These are phyloP conservation scores for Penicillium alfredii DNA, from an alignment of 495 filamentous ascomycete species.

Conservation along the genomic window DNA sequence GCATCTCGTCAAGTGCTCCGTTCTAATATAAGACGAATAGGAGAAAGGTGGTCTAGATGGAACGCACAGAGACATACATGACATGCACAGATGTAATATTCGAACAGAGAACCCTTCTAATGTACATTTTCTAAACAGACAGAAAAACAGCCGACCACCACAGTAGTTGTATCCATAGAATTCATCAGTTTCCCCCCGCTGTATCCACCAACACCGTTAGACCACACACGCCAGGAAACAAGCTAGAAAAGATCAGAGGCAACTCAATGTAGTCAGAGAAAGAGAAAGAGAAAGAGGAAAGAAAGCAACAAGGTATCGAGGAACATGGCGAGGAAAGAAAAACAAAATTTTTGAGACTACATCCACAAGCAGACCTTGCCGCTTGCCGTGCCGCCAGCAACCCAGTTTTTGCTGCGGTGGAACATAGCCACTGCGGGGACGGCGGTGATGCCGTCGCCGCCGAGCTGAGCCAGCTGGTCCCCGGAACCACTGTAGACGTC, in stretches of 20 bases:
- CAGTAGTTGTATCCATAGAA: neutral
- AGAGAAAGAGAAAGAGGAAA: no score
- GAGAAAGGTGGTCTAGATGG: no score
- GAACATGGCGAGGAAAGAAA: no score
- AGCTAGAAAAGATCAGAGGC: neutral
- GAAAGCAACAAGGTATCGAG: neutral
- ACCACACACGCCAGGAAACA: neutral
- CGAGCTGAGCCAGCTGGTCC: slow-evolving; percentile 85
- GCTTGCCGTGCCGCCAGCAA: slow-evolving; percentile 85
- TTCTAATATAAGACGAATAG: no score
- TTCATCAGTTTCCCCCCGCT: no score
- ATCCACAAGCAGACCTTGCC: slow-evolving; percentile 90
- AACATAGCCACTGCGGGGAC: slow-evolving; percentile 91
- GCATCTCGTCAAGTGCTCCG: neutral
- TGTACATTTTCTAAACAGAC: no score
- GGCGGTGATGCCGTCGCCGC: slow-evolving; percentile 82
- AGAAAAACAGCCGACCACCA: neutral
- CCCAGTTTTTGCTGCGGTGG: slow-evolving; percentile 83
- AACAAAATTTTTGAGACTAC: no score
- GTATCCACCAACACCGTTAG: no score
- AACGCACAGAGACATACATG: no score
- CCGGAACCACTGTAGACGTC: slow-evolving; percentile 78
- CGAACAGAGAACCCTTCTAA: no score
- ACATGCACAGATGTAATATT: no score
- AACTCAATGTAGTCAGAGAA: neutral